A percentile compares a stretch with the other conserved stretches of the same genome.
Conservation (phyloP, 2,329 filamentous ascomycete species). For the Cercospora brassicicola region DNA sequence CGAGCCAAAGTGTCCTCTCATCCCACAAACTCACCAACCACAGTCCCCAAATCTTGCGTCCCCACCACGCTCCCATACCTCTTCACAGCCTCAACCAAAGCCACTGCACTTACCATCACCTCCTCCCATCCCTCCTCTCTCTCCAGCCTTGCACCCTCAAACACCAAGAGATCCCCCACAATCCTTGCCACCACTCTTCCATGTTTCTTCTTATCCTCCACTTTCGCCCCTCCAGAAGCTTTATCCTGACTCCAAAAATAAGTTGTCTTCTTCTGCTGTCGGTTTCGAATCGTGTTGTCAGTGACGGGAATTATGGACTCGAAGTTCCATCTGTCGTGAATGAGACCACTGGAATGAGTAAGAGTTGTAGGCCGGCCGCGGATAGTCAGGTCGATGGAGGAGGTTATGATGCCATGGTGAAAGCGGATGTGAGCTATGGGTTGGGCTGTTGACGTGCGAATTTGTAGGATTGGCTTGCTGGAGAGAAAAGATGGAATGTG, state of each 20-base stretch:
- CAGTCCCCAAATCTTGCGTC: neutral
- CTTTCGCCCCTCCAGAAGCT: slow-evolving; percentile 17
- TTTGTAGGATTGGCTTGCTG: slow-evolving; percentile 26
- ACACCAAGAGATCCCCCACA: slow-evolving; percentile 25
- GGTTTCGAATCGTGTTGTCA: neutral
- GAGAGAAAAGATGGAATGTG: slow-evolving; percentile 28
- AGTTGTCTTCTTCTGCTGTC: neutral
- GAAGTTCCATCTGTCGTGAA: slow-evolving; percentile 29
- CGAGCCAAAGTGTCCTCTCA: neutral
- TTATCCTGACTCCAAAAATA: slow-evolving; percentile 30
- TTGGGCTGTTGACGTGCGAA: slow-evolving; percentile 9
- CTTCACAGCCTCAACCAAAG: slow-evolving; percentile 30
- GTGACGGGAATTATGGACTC: slow-evolving; percentile 9
- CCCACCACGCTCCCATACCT: slow-evolving; percentile 18
- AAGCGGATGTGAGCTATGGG: slow-evolving; percentile 28
- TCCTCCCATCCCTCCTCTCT: slow-evolving; percentile 25
- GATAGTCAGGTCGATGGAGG: slow-evolving; percentile 23
- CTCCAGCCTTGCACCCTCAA: slow-evolving; percentile 23
- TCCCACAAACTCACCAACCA: neutral
- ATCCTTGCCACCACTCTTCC: slow-evolving; percentile 27
- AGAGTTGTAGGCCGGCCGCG: slow-evolving; percentile 21
- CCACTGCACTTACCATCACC: slow-evolving; percentile 28
- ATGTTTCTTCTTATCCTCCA: slow-evolving; percentile 27
- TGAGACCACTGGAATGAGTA: slow-evolving; percentile 17
- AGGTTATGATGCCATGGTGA: slow-evolving; percentile 24